These are phyloP conservation scores for Collybiopsis luxurians DNA, from an alignment of 768 basidiomycete genomes.

Conservation along the genomic window DNA sequence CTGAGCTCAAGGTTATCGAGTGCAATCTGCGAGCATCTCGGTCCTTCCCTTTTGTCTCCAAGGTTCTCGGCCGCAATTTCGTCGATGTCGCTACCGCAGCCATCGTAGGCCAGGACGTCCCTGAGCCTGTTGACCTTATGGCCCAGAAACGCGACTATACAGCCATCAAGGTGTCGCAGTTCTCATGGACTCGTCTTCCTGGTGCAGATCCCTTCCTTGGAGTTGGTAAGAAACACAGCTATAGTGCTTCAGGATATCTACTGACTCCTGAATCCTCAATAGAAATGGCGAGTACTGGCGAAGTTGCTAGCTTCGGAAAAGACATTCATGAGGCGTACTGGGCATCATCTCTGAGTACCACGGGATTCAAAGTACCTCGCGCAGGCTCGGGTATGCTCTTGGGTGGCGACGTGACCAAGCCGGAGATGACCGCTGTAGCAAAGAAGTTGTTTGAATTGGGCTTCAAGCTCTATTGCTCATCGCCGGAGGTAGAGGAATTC, in stretches of 20 bases:
- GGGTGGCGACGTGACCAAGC: slow-evolving; percentile 85
- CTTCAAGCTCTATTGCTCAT: slow-evolving; percentile 94
- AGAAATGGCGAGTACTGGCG: slow-evolving; percentile 99
- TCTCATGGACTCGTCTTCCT: slow-evolving; percentile 95
- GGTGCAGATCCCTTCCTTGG: slow-evolving; percentile 98
- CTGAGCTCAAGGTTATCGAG: slow-evolving; percentile 94
- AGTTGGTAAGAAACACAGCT: slow-evolving; percentile 59
- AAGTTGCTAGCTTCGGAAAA: slow-evolving; percentile 93
- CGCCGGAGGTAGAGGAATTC: slow-evolving; percentile 72
- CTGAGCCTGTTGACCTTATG: slow-evolving; percentile 92
- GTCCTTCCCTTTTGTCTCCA: slow-evolving; percentile 99
- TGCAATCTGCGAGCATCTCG: slow-evolving; percentile 98
- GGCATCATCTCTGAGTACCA: slow-evolving; percentile 92
- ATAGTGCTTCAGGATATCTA: too few relatives aligned
- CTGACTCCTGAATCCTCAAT: too few relatives aligned
- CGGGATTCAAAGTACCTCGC: slow-evolving; percentile 90
- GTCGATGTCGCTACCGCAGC: slow-evolving; percentile 91
- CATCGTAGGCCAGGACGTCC: slow-evolving; percentile 82
- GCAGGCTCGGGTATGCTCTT: slow-evolving; percentile 85
- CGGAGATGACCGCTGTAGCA: slow-evolving; percentile 84
- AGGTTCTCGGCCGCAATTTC: slow-evolving; percentile 96
- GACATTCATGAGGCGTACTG: slow-evolving; percentile 96
- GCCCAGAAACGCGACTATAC: slow-evolving; percentile 84
- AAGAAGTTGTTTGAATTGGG: slow-evolving; percentile 80
- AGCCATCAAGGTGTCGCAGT: slow-evolving; percentile 96